Percentiles rank a stretch among this genome's conserved stretches.
Evolutionary conservation across 2,329 filamentous ascomycete species (phyloP).

Genomic region (Ceratocystis colombiana): DNA sequence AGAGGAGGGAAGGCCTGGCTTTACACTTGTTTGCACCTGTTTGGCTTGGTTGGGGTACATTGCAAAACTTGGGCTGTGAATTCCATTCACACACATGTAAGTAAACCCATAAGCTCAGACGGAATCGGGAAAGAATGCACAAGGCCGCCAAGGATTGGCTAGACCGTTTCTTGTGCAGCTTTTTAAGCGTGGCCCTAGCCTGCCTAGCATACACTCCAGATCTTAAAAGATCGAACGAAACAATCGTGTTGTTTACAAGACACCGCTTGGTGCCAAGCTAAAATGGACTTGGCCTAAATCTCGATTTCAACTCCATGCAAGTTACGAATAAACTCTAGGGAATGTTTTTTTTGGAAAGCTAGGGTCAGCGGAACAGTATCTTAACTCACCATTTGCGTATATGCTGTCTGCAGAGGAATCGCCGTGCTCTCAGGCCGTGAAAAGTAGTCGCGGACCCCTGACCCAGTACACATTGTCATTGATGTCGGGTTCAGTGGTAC

Average conservation of each 20-base stretch:
- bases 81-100: neutral
- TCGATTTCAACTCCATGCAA: neutral
- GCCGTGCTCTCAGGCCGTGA: neutral
- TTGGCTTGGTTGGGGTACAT: constrained; percentile 3
- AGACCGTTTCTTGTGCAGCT: neutral
- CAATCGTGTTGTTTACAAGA: neutral
- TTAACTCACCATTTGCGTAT: constrained; percentile 9
- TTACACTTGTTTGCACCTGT: neutral
- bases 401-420: neutral
- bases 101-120: neutral
- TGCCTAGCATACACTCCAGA: neutral
- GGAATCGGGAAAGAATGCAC: neutral
- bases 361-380: neutral
- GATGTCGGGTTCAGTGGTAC: constrained; percentile 1
- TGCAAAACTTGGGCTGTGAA: neutral
- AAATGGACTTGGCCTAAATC: neutral
- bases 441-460: constrained; percentile 2
- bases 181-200: neutral
- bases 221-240: neutral
- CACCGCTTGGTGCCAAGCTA: constrained; percentile 3
- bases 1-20: neutral
- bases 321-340: neutral
- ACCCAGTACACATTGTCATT: constrained; percentile 9
- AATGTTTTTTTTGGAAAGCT: too few relatives aligned
- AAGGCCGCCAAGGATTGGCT: neutral